A percentile compares a stretch with the other conserved stretches of the same genome.
Conservation (phyloP, 2,329 filamentous ascomycete species). For the Amylocarpus encephaloides region DNA sequence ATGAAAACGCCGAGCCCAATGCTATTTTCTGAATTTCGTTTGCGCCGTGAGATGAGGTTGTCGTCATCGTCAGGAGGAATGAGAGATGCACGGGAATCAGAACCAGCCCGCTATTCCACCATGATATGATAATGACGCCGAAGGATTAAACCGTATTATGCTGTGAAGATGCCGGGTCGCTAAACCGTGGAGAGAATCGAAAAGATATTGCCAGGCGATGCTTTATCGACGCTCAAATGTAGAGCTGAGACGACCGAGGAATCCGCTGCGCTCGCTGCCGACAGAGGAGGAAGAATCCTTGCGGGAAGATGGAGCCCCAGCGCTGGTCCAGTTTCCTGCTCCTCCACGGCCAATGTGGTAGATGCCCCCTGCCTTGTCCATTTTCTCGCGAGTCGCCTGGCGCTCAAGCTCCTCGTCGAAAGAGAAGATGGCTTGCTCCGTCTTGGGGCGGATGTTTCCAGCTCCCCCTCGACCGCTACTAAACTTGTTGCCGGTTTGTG, state of each 20-base stretch:
- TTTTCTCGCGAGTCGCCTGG: conserved; percentile 25
- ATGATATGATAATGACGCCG: conserved; percentile 6
- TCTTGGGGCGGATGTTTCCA: conserved; percentile 28
- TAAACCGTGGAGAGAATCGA: conserved; percentile 9
- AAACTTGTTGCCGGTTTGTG: conserved; percentile 25
- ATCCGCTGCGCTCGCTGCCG: conserved; percentile 16
- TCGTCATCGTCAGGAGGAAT: conserved; percentile 3
- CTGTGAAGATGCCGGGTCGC: conserved; percentile 9
- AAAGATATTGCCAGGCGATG: not conserved
- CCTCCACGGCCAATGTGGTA: conserved; percentile 30
- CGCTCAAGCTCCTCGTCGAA: conserved; percentile 31
- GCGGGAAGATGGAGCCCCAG: conserved; percentile 11
- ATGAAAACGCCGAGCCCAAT: conserved; percentile 11
- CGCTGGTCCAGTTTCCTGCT: conserved; percentile 25
- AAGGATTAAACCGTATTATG: not conserved
- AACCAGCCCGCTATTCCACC: conserved; percentile 10
- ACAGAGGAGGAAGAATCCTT: conserved; percentile 24
- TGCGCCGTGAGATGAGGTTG: conserved; percentile 10
- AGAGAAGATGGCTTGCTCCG: conserved; percentile 28
- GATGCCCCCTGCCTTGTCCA: conserved; percentile 20
- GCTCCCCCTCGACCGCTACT: conserved; percentile 28
- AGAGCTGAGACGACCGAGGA: conserved; percentile 24
- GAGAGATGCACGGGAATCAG: conserved; percentile 9
- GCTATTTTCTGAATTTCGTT: conserved; percentile 11
- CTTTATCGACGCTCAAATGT: conserved; percentile 19